A percentile compares a stretch with the other conserved stretches of the same genome.
phyloP scores from a whole-genome alignment of 1,284 basidiomycete genomes.

The Cutaneotrichosporon sp. region DNA sequence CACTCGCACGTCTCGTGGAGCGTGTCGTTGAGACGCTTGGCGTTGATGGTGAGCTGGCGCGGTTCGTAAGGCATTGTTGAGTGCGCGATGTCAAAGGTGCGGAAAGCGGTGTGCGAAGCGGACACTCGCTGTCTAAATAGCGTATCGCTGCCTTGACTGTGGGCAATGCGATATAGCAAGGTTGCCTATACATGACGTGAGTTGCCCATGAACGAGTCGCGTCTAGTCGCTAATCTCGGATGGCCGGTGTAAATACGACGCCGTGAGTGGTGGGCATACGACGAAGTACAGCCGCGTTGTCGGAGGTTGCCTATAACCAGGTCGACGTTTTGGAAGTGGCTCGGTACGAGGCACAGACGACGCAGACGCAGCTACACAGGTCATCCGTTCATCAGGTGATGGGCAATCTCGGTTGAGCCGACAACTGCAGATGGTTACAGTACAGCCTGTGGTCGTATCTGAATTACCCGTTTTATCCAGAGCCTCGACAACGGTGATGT shows the following conservation, averaged over 20 bases:
- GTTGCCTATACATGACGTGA: background rate
- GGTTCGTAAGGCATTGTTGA: slow-evolving; percentile 11
- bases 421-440: too few relatives aligned
- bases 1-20: slow-evolving; percentile 42
- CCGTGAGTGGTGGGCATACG: background rate
- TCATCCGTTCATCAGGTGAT: too few relatives aligned
- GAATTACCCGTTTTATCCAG: background rate
- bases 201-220: background rate
- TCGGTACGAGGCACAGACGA: too few relatives aligned
- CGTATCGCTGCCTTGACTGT: slow-evolving; percentile 1
- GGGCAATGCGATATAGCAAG: background rate
- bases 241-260: background rate
- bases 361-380: too few relatives aligned
- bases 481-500: too few relatives aligned
- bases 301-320: too few relatives aligned
- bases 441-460: background rate
- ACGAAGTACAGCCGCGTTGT: too few relatives aligned
- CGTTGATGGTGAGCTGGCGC: slow-evolving; percentile 27
- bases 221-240: background rate
- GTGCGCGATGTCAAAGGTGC: too few relatives aligned
- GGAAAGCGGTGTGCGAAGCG: too few relatives aligned
- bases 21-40: slow-evolving; percentile 36
- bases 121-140: background rate
- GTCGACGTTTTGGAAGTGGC: too few relatives aligned
- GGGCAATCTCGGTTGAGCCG: too few relatives aligned